These are phyloP conservation scores for Diplotaxis tenuifolia DNA, from an alignment of 345 rosid species.

Conservation along the genomic window DNA sequence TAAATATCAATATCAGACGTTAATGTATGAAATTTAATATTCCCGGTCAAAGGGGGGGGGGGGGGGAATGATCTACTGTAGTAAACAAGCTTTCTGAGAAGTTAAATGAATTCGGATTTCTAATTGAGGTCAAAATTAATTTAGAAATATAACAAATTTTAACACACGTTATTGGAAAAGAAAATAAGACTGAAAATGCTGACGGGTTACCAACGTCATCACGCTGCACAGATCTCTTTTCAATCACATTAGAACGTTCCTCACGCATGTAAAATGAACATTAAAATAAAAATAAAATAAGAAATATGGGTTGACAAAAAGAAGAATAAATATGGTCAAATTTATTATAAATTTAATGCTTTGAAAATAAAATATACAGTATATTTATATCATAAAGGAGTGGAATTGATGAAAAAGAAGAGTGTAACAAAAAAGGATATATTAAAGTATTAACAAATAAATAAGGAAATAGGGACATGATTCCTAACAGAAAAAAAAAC, in stretches of 20 bases:
- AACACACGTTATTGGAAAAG: neutral
- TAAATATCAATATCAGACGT: conserved; percentile 26
- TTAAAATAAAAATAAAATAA: neutral
- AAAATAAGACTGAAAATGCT: neutral
- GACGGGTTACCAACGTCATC: conserved; percentile 27
- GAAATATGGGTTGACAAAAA: neutral
- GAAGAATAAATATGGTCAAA: neutral
- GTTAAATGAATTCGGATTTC: neutral
- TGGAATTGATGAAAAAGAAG: neutral
- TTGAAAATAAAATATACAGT: neutral
- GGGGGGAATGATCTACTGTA: neutral
- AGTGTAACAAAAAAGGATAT: neutral
- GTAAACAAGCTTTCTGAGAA: neutral
- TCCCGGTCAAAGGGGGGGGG: conserved; percentile 17
- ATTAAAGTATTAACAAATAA: neutral
- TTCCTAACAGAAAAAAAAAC: conserved; percentile 13
- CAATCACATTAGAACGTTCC: conserved; percentile 24
- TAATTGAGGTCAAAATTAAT: neutral
- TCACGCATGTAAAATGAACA: neutral
- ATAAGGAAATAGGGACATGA: neutral
- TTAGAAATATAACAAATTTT: neutral
- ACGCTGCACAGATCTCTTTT: neutral
- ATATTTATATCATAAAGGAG: neutral
- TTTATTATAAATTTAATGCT: neutral
- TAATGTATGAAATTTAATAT: conserved; percentile 7